Percentiles rank a stretch among this genome's conserved stretches.
Evolutionary conservation across 495 filamentous ascomycete species (phyloP).

Genomic region (Beverwykella pulmonaria): DNA sequence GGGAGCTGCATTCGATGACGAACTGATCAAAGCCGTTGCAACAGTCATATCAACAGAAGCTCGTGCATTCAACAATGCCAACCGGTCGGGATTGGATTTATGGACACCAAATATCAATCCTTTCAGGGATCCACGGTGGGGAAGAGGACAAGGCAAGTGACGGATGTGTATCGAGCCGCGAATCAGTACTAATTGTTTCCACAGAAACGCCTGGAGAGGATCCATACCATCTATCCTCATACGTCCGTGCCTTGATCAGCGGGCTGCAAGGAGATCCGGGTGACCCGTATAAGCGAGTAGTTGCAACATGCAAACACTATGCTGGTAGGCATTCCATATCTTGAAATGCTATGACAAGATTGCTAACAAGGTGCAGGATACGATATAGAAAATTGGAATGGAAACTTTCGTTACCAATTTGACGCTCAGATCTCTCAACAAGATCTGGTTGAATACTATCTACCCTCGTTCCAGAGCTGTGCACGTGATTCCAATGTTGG

Average conservation of each 20-base stretch:
- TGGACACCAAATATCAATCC: slow-evolving; percentile 74
- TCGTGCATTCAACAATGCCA: slow-evolving; percentile 67
- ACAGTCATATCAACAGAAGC: slow-evolving; percentile 64
- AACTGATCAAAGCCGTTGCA: slow-evolving; percentile 60
- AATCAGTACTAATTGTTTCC: neutral
- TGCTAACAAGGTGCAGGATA: slow-evolving; percentile 46
- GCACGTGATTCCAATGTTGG: slow-evolving; percentile 59
- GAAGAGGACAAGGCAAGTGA: slow-evolving; percentile 35
- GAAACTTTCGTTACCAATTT: slow-evolving; percentile 57
- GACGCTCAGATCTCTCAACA: slow-evolving; percentile 59
- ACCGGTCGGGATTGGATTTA: slow-evolving; percentile 60
- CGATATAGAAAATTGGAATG: slow-evolving; percentile 64
- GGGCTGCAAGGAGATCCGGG: slow-evolving; percentile 61
- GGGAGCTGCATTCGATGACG: slow-evolving; percentile 63
- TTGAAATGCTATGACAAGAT: neutral
- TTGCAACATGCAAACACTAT: slow-evolving; percentile 67
- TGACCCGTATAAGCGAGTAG: slow-evolving; percentile 55
- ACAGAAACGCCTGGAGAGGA: slow-evolving; percentile 66
- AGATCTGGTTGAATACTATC: slow-evolving; percentile 60
- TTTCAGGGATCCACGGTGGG: slow-evolving; percentile 55
- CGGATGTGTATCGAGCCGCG: neutral
- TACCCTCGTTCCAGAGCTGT: slow-evolving; percentile 55
- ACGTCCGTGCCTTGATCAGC: slow-evolving; percentile 61
- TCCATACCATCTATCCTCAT: slow-evolving; percentile 58
- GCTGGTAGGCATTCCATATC: slow-evolving; percentile 45